Conservation (phyloP, 2,329 filamentous ascomycete genomes). For the Hyphodiscus sp. region DNA sequence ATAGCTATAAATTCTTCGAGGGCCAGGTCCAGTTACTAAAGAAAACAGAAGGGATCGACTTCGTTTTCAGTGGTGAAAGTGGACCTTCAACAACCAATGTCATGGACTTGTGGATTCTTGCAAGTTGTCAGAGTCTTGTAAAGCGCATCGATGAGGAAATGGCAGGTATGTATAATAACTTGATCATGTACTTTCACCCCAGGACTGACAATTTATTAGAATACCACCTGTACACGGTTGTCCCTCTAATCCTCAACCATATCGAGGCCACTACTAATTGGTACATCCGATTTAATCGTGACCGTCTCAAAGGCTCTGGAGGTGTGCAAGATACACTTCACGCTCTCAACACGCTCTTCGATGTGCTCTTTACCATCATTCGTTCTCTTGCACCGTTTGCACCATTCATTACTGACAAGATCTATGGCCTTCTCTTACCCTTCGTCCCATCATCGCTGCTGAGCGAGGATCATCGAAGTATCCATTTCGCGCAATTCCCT, state of each 20-base stretch:
- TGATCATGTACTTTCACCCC: not conserved
- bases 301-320: constrained; percentile 83
- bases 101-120: constrained; percentile 94
- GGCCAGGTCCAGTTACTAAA: constrained; percentile 80
- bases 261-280: constrained; percentile 98
- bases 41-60: constrained; percentile 75
- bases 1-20: constrained; percentile 94
- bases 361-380: constrained; percentile 84
- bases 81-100: constrained; percentile 79
- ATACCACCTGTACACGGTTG: constrained; percentile 84
- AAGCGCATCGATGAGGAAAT: constrained; percentile 93
- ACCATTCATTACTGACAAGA: constrained; percentile 91
- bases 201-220: constrained; percentile 32
- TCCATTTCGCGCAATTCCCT: constrained; percentile 93
- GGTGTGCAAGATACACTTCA: constrained; percentile 81
- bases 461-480: constrained; percentile 70
- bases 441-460: constrained; percentile 69
- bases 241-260: constrained; percentile 72
- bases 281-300: constrained; percentile 95
- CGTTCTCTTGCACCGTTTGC: constrained; percentile 89
- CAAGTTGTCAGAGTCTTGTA: constrained; percentile 83
- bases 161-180: constrained; percentile 50
- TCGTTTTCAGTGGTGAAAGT: constrained; percentile 68
- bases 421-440: constrained; percentile 77
- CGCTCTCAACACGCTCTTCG: constrained; percentile 88